Conservation (phyloP, 495 filamentous ascomycete species). For the Neurospora sp. region DNA sequence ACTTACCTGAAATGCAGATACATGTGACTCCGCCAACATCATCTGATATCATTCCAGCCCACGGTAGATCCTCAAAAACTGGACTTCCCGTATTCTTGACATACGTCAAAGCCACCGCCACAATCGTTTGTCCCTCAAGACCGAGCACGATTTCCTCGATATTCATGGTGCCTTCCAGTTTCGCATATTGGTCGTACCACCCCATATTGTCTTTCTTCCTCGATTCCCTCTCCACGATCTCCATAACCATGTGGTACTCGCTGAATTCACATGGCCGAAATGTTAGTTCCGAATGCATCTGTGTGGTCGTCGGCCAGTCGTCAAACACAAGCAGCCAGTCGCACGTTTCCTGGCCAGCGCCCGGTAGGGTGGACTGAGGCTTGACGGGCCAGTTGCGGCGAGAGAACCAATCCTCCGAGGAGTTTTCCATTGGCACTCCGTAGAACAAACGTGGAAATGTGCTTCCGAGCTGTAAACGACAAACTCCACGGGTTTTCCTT, state of each 20-base stretch:
- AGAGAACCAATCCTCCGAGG: slow-evolving; percentile 46
- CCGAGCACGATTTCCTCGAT: slow-evolving; percentile 42
- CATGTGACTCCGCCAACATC: slow-evolving; percentile 52
- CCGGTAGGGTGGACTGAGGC: slow-evolving; percentile 23
- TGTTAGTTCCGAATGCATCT: slow-evolving; percentile 24
- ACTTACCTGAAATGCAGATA: slow-evolving; percentile 45
- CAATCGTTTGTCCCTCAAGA: slow-evolving; percentile 31
- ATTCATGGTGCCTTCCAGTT: slow-evolving; percentile 32
- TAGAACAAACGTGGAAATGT: slow-evolving; percentile 52
- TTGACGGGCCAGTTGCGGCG: slow-evolving; percentile 47
- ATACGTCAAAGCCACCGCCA: slow-evolving; percentile 48
- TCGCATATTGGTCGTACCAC: slow-evolving; percentile 47
- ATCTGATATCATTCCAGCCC: slow-evolving; percentile 43
- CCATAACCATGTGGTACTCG: slow-evolving; percentile 43
- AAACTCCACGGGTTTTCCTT: slow-evolving; percentile 41
- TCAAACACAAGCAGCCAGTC: slow-evolving; percentile 47
- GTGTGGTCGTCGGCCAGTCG: slow-evolving; percentile 35
- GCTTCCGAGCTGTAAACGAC: slow-evolving; percentile 47
- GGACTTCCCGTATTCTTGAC: slow-evolving; percentile 40
- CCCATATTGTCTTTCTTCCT: slow-evolving; percentile 32
- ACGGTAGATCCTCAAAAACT: slow-evolving; percentile 47
- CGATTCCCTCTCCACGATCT: slow-evolving; percentile 41
- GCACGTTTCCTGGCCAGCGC: slow-evolving; percentile 38
- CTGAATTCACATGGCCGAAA: slow-evolving; percentile 41
- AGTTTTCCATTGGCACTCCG: slow-evolving; percentile 39